These are phyloP conservation scores for Penicillium sp. DNA, from an alignment of 2,329 filamentous ascomycete genomes.

Conservation along the genomic window DNA sequence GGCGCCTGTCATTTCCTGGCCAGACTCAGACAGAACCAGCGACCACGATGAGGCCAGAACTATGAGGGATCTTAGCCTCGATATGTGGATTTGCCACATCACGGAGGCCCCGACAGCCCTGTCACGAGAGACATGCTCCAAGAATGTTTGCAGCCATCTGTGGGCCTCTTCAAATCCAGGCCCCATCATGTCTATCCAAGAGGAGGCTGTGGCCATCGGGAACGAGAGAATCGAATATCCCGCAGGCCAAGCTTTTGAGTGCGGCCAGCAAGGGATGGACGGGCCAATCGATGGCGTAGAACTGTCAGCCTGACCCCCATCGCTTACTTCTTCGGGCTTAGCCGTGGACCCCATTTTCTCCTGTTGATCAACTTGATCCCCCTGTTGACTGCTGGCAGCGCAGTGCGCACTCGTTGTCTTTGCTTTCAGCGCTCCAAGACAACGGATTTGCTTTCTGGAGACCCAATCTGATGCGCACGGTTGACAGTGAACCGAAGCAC, in stretches of 20 bases:
- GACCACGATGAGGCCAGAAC: constrained; percentile 9
- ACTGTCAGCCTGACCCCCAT: constrained; percentile 4
- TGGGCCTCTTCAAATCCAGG: not conserved
- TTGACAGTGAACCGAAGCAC: not conserved
- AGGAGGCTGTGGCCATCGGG: not conserved
- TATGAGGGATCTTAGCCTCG: not conserved
- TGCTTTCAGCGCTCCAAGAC: not conserved
- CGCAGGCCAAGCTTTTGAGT: constrained; percentile 20
- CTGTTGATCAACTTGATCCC: constrained; percentile 11
- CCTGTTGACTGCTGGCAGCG: not conserved
- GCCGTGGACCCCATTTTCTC: constrained; percentile 7
- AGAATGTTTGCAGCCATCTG: not conserved
- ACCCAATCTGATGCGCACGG: not conserved
- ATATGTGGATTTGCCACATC: not conserved
- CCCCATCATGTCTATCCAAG: not conserved
- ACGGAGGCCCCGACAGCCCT: not conserved
- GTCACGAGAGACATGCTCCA: not conserved
- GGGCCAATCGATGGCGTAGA: not conserved
- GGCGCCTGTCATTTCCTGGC: not conserved
- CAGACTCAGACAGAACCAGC: not conserved
- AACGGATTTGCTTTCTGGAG: not conserved
- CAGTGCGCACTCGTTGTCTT: not conserved
- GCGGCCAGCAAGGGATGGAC: not conserved
- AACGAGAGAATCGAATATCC: constrained; percentile 4
- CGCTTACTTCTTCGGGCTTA: constrained; percentile 2